Evolutionary conservation across 805 yeast genomes (phyloP).

Genomic region (Hyphopichia homilentoma): DNA sequence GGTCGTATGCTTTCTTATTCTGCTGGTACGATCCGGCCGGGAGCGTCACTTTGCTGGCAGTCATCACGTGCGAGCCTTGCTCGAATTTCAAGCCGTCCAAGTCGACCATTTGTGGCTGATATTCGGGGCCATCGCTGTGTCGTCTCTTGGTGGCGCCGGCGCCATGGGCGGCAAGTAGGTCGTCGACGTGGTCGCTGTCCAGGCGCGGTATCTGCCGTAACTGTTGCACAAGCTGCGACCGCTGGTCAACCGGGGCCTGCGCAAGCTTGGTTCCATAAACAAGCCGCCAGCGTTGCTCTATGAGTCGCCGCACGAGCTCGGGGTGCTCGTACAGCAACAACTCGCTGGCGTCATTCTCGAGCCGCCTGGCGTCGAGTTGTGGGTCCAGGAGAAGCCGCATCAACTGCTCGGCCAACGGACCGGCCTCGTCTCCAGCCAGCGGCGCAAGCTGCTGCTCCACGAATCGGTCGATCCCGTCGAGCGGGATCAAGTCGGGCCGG

Average conservation of each 20-base stretch:
- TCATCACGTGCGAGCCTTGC: constrained; percentile 67
- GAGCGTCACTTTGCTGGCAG: constrained; percentile 61
- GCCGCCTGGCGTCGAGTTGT: constrained; percentile 33
- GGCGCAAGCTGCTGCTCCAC: constrained; percentile 2
- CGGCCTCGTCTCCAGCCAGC: constrained; percentile 23
- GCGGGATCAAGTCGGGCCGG: too few species aligned
- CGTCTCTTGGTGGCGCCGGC: too few species aligned
- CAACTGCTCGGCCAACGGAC: constrained; percentile 34
- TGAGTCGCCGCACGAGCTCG: constrained; percentile 45
- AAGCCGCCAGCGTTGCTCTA: constrained; percentile 48
- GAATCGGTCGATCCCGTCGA: too few species aligned
- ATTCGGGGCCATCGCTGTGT: too few species aligned
- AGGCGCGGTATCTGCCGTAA: too few species aligned
- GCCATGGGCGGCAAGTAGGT: too few species aligned
- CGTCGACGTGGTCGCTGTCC: too few species aligned
- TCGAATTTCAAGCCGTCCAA: constrained; percentile 62
- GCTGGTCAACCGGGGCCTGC: too few species aligned
- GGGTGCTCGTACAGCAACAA: constrained; percentile 50
- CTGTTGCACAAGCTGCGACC: too few species aligned
- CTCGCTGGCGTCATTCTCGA: constrained; percentile 53
- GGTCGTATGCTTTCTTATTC: constrained; percentile 73
- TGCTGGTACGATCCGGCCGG: constrained; percentile 85
- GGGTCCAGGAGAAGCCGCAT: constrained; percentile 36
- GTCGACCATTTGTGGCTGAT: constrained; percentile 56
- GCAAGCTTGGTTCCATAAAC: too few species aligned